phyloP scores from a whole-genome alignment of 768 basidiomycete genomes.

The Naganishia antarctica region DNA sequence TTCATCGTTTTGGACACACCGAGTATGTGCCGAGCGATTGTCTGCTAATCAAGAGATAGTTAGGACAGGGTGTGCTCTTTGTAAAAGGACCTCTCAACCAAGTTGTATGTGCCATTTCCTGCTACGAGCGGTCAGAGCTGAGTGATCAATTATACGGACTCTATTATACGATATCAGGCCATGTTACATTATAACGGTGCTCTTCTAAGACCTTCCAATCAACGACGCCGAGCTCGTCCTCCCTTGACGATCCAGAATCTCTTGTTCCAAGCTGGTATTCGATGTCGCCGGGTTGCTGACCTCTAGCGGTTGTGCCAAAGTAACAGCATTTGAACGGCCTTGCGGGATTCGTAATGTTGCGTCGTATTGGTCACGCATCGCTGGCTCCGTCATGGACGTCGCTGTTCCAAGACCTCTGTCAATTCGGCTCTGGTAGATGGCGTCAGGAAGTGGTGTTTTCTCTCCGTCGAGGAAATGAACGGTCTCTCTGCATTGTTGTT shows the following conservation, averaged over 20 bases:
- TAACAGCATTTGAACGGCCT: not conserved
- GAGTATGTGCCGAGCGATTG: too few species aligned
- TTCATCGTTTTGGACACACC: too few species aligned
- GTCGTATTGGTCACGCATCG: not conserved
- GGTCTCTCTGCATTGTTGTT: not conserved
- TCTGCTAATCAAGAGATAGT: too few species aligned
- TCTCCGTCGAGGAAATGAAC: not conserved
- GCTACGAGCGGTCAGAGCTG: too few species aligned
- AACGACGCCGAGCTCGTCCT: not conserved
- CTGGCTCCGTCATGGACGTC: not conserved
- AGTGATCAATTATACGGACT: too few species aligned
- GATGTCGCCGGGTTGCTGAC: not conserved
- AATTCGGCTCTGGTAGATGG: not conserved
- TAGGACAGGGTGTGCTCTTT: too few species aligned
- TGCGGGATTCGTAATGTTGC: not conserved
- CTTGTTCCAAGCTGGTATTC: not conserved
- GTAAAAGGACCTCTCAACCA: too few species aligned
- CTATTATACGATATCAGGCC: too few species aligned
- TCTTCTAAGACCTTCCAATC: not conserved
- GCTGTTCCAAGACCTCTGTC: not conserved
- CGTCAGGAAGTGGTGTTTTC: too few species aligned
- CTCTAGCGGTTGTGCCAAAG: not conserved
- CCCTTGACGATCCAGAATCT: conserved; percentile 1
- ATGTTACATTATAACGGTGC: too few species aligned
- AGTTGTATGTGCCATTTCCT: too few species aligned